Conservation (phyloP, 176 grass and related monocot species). For the Saccharum spontaneum region DNA sequence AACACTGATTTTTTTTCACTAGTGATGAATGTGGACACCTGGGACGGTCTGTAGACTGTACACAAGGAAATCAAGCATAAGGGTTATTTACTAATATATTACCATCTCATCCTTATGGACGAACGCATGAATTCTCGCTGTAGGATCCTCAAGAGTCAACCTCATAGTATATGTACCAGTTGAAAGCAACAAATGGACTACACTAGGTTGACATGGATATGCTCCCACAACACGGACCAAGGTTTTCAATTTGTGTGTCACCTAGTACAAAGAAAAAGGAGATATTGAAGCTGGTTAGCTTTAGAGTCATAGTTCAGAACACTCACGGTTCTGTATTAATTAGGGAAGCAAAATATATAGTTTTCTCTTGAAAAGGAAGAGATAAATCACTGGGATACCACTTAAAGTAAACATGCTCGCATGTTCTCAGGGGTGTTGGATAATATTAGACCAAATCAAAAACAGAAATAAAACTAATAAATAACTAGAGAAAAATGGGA, state of each 20-base stretch:
- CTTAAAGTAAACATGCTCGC: slow-evolving; percentile 13
- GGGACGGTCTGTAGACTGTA: slow-evolving; percentile 16
- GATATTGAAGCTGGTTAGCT: neutral
- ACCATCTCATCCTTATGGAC: slow-evolving; percentile 62
- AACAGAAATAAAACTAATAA: neutral
- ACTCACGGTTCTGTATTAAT: neutral
- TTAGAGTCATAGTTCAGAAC: neutral
- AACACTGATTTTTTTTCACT: neutral
- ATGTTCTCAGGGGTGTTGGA: neutral
- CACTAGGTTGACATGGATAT: slow-evolving; percentile 44
- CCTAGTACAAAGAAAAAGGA: slow-evolving; percentile 44
- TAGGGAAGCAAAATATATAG: neutral
- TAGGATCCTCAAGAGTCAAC: slow-evolving; percentile 83
- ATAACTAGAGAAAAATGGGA: slow-evolving; percentile 7
- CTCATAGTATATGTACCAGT: slow-evolving; percentile 30
- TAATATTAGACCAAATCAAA: neutral
- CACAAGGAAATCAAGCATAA: neutral
- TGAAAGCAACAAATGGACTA: slow-evolving; percentile 38
- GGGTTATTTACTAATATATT: slow-evolving; percentile 34
- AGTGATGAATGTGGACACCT: neutral
- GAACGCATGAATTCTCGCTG: slow-evolving; percentile 72
- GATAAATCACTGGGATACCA: neutral
- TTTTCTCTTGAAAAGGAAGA: neutral
- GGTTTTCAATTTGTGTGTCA: slow-evolving; percentile 63
- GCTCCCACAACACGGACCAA: slow-evolving; percentile 72